Base-by-base conservation (phyloP, 345 rosid genomes). In the Acer saccharum region DNA sequence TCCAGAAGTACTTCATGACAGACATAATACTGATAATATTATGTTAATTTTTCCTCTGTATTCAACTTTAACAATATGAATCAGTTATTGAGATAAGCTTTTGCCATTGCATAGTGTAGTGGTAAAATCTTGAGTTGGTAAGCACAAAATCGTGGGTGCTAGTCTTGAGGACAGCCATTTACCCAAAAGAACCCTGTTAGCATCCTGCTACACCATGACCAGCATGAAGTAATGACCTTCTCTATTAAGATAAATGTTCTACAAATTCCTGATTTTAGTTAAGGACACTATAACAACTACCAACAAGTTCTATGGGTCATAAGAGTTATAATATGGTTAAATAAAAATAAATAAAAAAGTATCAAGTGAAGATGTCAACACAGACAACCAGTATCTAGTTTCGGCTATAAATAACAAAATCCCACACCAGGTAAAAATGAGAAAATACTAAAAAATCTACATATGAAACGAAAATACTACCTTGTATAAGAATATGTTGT, bases 401-500 rank as follows among this genome's bases (percentile, higher is more conserved):
- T 58, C 61, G 39, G 69, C n/a, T 48, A 57, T 70, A 64, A 65
- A 23, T 67, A 14, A 70, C 72, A 55, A 43, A 23, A 27, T 10
- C 67, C 10, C 25, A 55, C 10, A 48, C 76, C 18, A 32, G 21
- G 17, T 29, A 71, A 52, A 60, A 20, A 72, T 63, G 10, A 61
- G 54, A 71, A 67, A 32, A 66, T 35, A 66, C 41, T 54, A 20
- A 0, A 44, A 14, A 7, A 52, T 46, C 50, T 41, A n/a, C 21
- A 52, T 12, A 68, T 12, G 68, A 78, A 58, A 71, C 65, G 57
- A 46, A 68, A 61, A 69, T 8, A 60, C 20, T 32, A 95, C 98
- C 98, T 88, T 85, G 87, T 2, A 65, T n/a, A 39, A 72, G 72
- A 67, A 69, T 73, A 79, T 71, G 73, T 68, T 82, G 85, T 20